Evolutionary conservation across 2,329 filamentous ascomycete species (phyloP).

Genomic region (Hypoxylon sp.): DNA sequence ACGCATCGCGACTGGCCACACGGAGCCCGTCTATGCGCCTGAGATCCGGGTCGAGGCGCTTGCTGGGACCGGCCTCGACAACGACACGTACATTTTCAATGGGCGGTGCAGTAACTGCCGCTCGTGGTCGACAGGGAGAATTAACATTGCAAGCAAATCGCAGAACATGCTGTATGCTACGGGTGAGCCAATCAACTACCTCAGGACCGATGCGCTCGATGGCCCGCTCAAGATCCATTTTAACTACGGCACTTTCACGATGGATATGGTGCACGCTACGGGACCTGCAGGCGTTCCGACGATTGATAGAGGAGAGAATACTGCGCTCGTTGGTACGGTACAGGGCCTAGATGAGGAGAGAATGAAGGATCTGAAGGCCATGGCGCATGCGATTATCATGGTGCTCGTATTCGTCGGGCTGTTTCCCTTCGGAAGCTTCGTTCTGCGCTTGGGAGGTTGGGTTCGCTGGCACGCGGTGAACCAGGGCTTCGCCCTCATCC

Average conservation of each 20-base stretch:
- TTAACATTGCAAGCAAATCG: conserved; percentile 65
- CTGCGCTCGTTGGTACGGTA: conserved; percentile 52
- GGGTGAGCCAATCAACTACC: conserved; percentile 62
- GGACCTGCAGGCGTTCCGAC: conserved; percentile 61
- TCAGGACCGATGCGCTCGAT: conserved; percentile 60
- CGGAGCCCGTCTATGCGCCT: conserved; percentile 65
- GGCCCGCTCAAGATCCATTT: conserved; percentile 67
- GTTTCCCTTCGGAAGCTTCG: conserved; percentile 69
- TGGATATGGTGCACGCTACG: conserved; percentile 68
- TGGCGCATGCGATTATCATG: conserved; percentile 68
- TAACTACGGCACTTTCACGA: conserved; percentile 68
- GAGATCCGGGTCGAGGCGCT: conserved; percentile 63
- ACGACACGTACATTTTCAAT: conserved; percentile 64
- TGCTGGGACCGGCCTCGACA: conserved; percentile 63
- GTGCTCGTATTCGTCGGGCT: conserved; percentile 68
- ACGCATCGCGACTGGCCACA: conserved; percentile 64
- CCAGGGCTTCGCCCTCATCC: conserved; percentile 64
- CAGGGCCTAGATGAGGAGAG: conserved; percentile 50
- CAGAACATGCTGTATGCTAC: conserved; percentile 70
- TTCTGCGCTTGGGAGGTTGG: conserved; percentile 66
- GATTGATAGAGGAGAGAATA: conserved; percentile 55
- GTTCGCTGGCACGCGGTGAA: conserved; percentile 69
- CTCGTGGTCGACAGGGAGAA: conserved; percentile 63
- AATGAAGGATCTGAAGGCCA: conserved; percentile 58
- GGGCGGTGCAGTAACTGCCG: conserved; percentile 69